These are phyloP conservation scores for Penicillium concentricum DNA, from an alignment of 2,329 filamentous ascomycete genomes.

Conservation along the genomic window DNA sequence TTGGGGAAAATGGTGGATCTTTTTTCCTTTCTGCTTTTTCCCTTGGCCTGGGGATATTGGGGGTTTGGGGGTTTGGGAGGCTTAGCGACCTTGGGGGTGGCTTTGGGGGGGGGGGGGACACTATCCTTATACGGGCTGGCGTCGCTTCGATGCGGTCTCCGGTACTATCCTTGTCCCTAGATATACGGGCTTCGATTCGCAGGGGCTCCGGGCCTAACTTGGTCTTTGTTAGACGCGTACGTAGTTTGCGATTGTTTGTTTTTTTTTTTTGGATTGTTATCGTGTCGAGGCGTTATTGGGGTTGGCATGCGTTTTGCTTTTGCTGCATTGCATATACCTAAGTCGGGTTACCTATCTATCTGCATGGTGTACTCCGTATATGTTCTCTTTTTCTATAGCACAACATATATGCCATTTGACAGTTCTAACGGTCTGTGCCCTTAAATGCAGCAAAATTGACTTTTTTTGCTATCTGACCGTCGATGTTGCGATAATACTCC, in stretches of 20 bases:
- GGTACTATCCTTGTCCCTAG: too few species aligned
- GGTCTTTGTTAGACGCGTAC: background rate
- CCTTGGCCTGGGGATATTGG: background rate
- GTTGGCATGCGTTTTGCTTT: background rate
- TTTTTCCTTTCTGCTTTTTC: background rate
- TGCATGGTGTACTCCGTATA: background rate
- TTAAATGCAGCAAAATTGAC: background rate
- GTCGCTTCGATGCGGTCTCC: too few species aligned
- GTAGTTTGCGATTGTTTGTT: background rate
- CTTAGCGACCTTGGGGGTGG: background rate
- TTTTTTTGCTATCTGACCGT: background rate
- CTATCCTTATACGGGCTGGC: too few species aligned
- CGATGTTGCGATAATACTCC: background rate
- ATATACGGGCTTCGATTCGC: too few species aligned
- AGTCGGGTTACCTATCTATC: background rate
- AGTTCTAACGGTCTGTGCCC: conserved; percentile 2
- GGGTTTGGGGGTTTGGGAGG: background rate
- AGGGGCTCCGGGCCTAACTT: background rate
- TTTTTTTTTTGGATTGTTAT: background rate
- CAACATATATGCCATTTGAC: background rate
- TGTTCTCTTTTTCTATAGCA: background rate
- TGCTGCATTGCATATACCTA: background rate
- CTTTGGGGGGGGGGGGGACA: too few species aligned
- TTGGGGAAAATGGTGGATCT: background rate
- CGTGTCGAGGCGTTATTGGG: background rate